Evolutionary conservation across 2,329 filamentous ascomycete species (phyloP).

Genomic region (Penicillium sp.): DNA sequence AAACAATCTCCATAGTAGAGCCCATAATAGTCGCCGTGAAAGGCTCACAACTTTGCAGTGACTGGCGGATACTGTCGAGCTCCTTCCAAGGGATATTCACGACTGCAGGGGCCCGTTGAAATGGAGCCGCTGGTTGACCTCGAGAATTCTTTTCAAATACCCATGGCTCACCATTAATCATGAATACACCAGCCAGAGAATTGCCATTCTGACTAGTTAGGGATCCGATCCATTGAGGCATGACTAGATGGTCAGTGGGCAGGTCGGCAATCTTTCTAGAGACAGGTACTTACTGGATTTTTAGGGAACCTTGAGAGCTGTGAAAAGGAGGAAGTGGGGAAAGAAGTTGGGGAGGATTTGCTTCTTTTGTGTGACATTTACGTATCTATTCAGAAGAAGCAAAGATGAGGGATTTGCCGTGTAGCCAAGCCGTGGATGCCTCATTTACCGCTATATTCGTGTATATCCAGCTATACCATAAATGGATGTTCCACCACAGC

Average conservation of each 20-base stretch:
- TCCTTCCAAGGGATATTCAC: conserved; percentile 13
- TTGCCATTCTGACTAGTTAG: conserved; percentile 4
- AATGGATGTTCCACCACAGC: not conserved
- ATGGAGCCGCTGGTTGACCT: not conserved
- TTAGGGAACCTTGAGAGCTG: not conserved
- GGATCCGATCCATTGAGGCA: conserved; percentile 10
- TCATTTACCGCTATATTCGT: not conserved
- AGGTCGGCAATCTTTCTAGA: too few species aligned
- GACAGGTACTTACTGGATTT: not conserved
- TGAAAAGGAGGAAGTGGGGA: not conserved
- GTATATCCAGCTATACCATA: not conserved
- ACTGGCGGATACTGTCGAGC: conserved; percentile 5
- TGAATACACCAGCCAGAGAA: conserved; percentile 10
- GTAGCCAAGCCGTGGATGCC: not conserved
- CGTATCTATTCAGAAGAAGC: not conserved
- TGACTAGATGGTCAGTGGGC: not conserved
- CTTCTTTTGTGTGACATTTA: not conserved
- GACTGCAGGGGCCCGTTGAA: conserved; percentile 9
- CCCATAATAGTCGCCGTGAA: conserved; percentile 8
- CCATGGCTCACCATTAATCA: conserved; percentile 11
- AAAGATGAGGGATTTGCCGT: not conserved
- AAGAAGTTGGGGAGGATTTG: not conserved
- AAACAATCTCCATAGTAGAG: conserved; percentile 10
- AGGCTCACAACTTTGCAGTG: conserved; percentile 1
- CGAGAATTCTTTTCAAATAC: conserved; percentile 10